Percentiles rank a stretch among this genome's conserved stretches.
phyloP scores from a whole-genome alignment of 768 basidiomycete genomes.

The Cystofilobasidium macerans region DNA sequence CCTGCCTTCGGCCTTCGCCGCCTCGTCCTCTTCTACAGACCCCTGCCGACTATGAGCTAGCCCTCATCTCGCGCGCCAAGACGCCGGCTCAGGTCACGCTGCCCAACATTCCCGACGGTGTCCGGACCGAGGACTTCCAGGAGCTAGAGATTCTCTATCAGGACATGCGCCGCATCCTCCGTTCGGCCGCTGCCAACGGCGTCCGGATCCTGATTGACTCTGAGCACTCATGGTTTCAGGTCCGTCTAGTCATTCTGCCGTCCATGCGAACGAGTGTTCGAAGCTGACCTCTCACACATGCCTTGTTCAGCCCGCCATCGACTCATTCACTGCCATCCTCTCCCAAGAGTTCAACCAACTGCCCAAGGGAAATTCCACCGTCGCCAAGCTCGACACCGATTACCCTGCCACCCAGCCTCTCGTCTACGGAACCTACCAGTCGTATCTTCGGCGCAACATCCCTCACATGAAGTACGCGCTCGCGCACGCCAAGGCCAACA shows the following conservation, averaged over 20 bases:
- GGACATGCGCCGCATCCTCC: constrained; percentile 56
- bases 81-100: constrained; percentile 14
- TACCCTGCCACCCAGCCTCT: neutral
- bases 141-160: constrained; percentile 53
- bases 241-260: constrained; percentile 17
- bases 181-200: constrained; percentile 50
- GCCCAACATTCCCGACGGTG: constrained; percentile 34
- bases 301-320: constrained; percentile 58
- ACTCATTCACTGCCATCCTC: constrained; percentile 62
- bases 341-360: constrained; percentile 63
- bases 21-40: constrained; percentile 37
- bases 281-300: neutral
- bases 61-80: constrained; percentile 26
- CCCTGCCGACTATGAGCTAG: constrained; percentile 51
- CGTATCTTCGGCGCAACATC: no score
- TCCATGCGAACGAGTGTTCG: neutral
- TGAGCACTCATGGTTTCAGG: constrained; percentile 53
- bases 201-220: constrained; percentile 73
- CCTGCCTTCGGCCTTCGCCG: no score
- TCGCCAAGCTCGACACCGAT: constrained; percentile 2
- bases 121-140: constrained; percentile 51
- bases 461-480: constrained; percentile 57
- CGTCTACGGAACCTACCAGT: no score
- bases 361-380: constrained; percentile 27
- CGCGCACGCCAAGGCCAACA: constrained; percentile 51